Conservation (phyloP, 805 yeast genomes). For the Kluyveromyces nonfermentans region DNA sequence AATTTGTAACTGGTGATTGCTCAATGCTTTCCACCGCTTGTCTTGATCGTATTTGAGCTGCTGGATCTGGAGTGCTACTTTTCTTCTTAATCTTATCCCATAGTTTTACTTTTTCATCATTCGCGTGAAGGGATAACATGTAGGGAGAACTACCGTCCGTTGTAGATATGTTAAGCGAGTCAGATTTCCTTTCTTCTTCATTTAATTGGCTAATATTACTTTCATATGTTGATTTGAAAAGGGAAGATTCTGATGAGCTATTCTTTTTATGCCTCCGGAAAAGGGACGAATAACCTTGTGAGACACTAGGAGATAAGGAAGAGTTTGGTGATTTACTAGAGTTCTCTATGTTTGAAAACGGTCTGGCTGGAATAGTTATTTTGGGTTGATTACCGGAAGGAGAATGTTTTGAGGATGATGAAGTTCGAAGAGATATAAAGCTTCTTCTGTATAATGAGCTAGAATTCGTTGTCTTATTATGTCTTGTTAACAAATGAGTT, state of each 20-base stretch:
- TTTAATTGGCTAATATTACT: not conserved
- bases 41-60: not conserved
- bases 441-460: conserved; percentile 29
- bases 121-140: conserved; percentile 8
- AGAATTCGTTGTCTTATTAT: conserved; percentile 24
- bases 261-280: conserved; percentile 58
- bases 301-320: conserved; percentile 19
- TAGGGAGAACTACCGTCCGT: conserved; percentile 5
- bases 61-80: conserved; percentile 5
- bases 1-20: not conserved
- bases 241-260: conserved; percentile 49
- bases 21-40: not conserved
- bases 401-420: conserved; percentile 9
- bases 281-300: conserved; percentile 31
- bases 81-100: conserved; percentile 26
- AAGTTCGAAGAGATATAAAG: conserved; percentile 25
- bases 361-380: conserved; percentile 22
- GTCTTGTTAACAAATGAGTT: conserved; percentile 19
- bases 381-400: conserved; percentile 15
- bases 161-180: not conserved
- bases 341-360: conserved; percentile 16
- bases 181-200: not conserved
- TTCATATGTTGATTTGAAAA: conserved; percentile 31
- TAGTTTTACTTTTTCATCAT: conserved; percentile 20
- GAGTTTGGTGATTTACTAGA: conserved; percentile 14